These are phyloP conservation scores for Eutrema salsugineum DNA, from an alignment of 441 rosid species.

Conservation along the genomic window DNA sequence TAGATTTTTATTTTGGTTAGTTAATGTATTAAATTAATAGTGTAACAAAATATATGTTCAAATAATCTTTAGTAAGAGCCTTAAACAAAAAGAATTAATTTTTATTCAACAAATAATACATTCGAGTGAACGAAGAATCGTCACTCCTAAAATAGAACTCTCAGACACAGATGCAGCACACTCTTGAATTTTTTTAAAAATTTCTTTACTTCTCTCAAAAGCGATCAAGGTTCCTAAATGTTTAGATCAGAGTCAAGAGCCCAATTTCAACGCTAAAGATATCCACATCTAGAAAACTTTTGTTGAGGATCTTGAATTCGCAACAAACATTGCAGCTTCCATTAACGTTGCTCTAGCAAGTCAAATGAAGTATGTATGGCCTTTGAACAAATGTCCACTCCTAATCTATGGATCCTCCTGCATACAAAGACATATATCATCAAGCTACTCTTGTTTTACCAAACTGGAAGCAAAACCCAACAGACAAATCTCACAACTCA, in stretches of 20 bases:
- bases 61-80: neutral
- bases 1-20: neutral
- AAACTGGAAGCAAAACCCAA: neutral
- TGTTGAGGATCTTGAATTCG: neutral
- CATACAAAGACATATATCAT: neutral
- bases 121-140: too few species aligned
- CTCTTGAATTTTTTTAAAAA: too few species aligned
- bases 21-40: neutral
- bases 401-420: neutral
- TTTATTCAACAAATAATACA: too few species aligned
- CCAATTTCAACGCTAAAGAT: neutral
- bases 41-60: neutral
- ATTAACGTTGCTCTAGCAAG: neutral
- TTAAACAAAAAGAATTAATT: too few species aligned
- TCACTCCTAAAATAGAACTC: too few species aligned
- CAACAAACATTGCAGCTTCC: neutral
- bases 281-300: neutral
- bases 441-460: neutral
- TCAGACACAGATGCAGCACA: too few species aligned
- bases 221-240: neutral
- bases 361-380: neutral
- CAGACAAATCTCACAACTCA: neutral
- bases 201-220: neutral
- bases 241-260: too few species aligned
- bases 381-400: neutral